Conservation (phyloP, 768 basidiomycete species). For the Piloderma croceum region DNA sequence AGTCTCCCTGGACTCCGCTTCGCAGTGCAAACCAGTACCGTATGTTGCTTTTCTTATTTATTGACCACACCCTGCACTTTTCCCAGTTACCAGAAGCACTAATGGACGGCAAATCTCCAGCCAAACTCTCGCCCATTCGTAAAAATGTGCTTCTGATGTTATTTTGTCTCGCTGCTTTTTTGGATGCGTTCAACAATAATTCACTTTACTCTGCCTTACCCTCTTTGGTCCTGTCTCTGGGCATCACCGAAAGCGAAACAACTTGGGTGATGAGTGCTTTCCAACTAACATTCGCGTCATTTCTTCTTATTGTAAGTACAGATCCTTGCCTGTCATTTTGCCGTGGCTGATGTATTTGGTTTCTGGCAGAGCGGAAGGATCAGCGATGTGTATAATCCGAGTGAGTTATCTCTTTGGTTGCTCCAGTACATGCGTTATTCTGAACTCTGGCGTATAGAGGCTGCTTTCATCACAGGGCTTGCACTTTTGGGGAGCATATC, state of each 20-base stretch:
- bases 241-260: constrained; percentile 18
- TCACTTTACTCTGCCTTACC: constrained; percentile 37
- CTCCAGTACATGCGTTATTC: no score
- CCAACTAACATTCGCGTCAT: constrained; percentile 38
- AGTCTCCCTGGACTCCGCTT: no score
- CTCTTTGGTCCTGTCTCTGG: constrained; percentile 19
- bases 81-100: no score
- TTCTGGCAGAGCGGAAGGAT: constrained; percentile 37
- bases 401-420: constrained; percentile 24
- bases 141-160: constrained; percentile 28
- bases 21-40: no score
- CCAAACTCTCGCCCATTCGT: constrained; percentile 19
- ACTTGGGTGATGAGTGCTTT: constrained; percentile 41
- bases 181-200: constrained; percentile 41
- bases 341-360: no score
- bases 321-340: no score
- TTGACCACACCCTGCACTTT: no score
- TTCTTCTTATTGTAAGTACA: constrained; percentile 30
- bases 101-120: no score
- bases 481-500: constrained; percentile 37
- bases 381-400: constrained; percentile 36
- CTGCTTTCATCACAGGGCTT: constrained; percentile 38
- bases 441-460: no score
- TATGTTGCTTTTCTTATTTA: no score
- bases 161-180: constrained; percentile 37